Percentiles rank a stretch among this genome's conserved stretches.
Evolutionary conservation across 306 rosid species (phyloP).

Genomic region (Dryas octopetala): DNA sequence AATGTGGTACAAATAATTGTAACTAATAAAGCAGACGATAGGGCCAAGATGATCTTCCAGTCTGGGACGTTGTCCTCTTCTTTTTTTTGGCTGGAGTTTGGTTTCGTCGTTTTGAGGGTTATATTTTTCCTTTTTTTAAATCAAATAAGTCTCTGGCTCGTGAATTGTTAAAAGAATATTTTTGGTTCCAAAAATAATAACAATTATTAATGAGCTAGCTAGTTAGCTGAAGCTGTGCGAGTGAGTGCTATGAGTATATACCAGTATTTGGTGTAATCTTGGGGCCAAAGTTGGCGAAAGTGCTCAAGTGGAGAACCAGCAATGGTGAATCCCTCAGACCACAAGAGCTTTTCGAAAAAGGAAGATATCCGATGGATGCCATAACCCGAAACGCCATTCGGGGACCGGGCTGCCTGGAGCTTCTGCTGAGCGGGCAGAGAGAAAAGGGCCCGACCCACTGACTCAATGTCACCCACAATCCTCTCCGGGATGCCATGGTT

Average conservation of each 20-base stretch:
- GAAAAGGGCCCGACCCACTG: constrained; percentile 48
- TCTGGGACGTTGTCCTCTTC: no score
- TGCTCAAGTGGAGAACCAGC: constrained; percentile 72
- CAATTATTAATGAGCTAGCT: no score
- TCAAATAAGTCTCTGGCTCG: no score
- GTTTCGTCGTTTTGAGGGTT: no score
- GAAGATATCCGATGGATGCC: constrained; percentile 81
- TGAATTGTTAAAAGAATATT: no score
- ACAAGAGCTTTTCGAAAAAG: constrained; percentile 94
- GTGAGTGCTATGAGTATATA: constrained; percentile 22
- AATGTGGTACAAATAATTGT: no score
- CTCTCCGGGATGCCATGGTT: constrained; percentile 56
- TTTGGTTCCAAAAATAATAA: no score
- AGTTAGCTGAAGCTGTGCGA: background rate
- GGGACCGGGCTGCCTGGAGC: constrained; percentile 69
- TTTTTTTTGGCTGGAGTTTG: no score
- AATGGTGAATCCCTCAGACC: constrained; percentile 93
- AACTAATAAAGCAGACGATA: no score
- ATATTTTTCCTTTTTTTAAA: no score
- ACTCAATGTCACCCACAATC: constrained; percentile 53
- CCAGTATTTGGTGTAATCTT: constrained; percentile 62
- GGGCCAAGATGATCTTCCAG: no score
- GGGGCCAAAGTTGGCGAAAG: constrained; percentile 87
- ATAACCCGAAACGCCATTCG: constrained; percentile 69
- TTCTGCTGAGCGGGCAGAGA: constrained; percentile 60